Conservation (phyloP, 2,329 filamentous ascomycete species). For the Microdochium paspali region DNA sequence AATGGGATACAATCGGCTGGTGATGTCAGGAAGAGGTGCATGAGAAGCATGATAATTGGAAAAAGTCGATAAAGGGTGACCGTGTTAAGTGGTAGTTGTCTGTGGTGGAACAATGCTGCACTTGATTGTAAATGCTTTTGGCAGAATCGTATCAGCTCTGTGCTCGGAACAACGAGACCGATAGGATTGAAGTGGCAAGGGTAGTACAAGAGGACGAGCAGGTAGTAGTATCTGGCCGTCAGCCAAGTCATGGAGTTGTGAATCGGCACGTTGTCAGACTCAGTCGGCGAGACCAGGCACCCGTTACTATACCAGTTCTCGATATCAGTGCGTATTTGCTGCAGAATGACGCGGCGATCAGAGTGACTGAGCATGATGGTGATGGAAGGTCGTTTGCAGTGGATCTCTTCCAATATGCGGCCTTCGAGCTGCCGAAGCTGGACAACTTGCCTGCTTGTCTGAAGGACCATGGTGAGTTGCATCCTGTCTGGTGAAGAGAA, state of each 20-base stretch:
- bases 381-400: constrained; percentile 19
- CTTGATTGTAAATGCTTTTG: constrained; percentile 32
- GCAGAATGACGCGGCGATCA: constrained; percentile 21
- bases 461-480: constrained; percentile 28
- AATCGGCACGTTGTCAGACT: constrained; percentile 32
- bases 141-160: constrained; percentile 26
- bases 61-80: constrained; percentile 29
- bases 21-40: constrained; percentile 9
- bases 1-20: background rate
- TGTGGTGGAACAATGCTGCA: constrained; percentile 29
- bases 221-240: constrained; percentile 31
- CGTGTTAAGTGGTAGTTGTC: constrained; percentile 31
- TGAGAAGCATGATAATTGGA: constrained; percentile 25
- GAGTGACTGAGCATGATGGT: constrained; percentile 18
- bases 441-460: constrained; percentile 34
- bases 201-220: constrained; percentile 32
- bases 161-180: constrained; percentile 15
- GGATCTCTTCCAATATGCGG: constrained; percentile 25
- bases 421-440: constrained; percentile 32
- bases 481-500: constrained; percentile 28
- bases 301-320: constrained; percentile 37
- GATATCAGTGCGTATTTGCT: constrained; percentile 28
- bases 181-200: constrained; percentile 29
- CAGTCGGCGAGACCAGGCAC: constrained; percentile 30
- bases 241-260: constrained; percentile 35